Evolutionary conservation across 116 monocot species (phyloP), one percentile per base, ranked within the genome.

Genomic region (Trichopus zeylanicus): DNA sequence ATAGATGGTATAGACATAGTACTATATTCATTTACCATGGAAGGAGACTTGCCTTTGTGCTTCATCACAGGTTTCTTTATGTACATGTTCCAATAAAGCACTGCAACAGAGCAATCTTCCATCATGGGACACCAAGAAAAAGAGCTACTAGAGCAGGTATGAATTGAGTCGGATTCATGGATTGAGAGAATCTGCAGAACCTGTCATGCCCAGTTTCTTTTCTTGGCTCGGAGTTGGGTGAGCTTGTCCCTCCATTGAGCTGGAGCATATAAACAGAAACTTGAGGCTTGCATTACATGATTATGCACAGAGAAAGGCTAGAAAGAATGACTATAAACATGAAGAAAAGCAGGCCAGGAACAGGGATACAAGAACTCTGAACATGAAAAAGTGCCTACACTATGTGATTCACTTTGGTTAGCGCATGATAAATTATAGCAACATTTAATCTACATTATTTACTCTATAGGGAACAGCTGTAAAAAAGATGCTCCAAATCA

Each of bases 171-270:
- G n/a, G n/a, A n/a, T n/a, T n/a, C n/a, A n/a, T n/a, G n/a, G n/a
- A n/a, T n/a, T n/a, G n/a, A n/a, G n/a, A n/a, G n/a, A n/a, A n/a
- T n/a, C n/a, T n/a, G n/a, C 7, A 42, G 42, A 35, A 67, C 51
- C 59, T 60, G 66, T 74, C 70, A 80, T 53, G 70, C 57, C 69
- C 70, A 68, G 64, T 72, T 71, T 63, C 51, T 80, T 62, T 47
- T 72, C 73, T 85, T 80, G 29, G 80, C 52, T 20, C 85, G 65
- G 29, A 85, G 71, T 35, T 70, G 66, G 1, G 16, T 64, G 20
- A 85, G 80, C 62, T 74, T 76, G 70, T 85, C 76, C 52, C 69
- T 85, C 66, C 75, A 85, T 68, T 74, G 77, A 70, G 85, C 85
- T 80, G 76, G 6, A 7, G 12, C 42, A 42, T 16, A 42, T 42